Percentiles rank a stretch among this genome's conserved stretches.
These are phyloP conservation scores for Leishmania tarentolae DNA, from an alignment of 208 protist species.

Conservation along the genomic window DNA sequence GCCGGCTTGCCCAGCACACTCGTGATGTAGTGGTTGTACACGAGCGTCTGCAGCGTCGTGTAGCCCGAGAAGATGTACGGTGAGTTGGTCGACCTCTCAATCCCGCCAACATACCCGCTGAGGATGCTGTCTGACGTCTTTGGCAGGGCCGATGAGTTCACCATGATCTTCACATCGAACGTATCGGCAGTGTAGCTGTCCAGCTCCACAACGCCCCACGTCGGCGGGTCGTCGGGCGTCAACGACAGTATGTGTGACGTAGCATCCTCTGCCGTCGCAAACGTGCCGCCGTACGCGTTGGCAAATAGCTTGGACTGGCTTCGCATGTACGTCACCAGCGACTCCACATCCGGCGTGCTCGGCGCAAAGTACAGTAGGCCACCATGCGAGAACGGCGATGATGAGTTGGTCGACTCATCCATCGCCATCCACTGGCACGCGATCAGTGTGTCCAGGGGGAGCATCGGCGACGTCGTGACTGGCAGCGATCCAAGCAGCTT, in stretches of 20 bases:
- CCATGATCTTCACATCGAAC: constrained; percentile 29
- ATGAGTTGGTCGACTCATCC: constrained; percentile 1
- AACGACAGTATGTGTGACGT: constrained; percentile 7
- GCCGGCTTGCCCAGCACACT: neutral
- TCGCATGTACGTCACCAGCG: constrained; percentile 44
- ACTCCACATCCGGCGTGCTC: constrained; percentile 28
- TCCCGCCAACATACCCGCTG: constrained; percentile 23
- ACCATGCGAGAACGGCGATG: constrained; percentile 28
- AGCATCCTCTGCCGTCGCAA: constrained; percentile 17
- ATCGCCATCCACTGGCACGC: constrained; percentile 52
- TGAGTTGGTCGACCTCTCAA: neutral
- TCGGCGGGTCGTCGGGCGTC: constrained; percentile 3
- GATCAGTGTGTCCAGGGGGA: constrained; percentile 56
- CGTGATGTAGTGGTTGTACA: constrained; percentile 35
- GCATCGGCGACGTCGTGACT: constrained; percentile 12
- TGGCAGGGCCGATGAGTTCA: constrained; percentile 37
- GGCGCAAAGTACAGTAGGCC: constrained; percentile 58
- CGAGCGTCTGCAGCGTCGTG: constrained; percentile 30
- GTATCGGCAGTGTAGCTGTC: neutral
- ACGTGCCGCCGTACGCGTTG: constrained; percentile 44
- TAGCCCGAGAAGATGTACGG: constrained; percentile 42
- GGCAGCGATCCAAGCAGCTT: neutral
- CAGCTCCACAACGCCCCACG: constrained; percentile 34
- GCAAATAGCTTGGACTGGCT: constrained; percentile 31
- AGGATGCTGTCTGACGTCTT: neutral